phyloP scores from a whole-genome alignment of 345 rosid species.

The Eucalyptus microcorys region DNA sequence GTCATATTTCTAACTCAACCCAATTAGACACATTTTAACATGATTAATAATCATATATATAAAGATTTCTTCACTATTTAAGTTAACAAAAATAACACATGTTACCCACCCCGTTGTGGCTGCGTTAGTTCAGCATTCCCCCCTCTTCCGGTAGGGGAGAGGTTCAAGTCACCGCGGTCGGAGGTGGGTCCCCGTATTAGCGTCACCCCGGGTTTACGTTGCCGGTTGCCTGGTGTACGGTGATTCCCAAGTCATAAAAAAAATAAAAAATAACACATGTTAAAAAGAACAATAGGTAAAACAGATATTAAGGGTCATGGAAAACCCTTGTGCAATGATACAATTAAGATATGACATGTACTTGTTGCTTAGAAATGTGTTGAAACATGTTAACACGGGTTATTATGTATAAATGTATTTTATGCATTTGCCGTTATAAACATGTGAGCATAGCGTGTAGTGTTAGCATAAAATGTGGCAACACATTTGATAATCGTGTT shows the following conservation, averaged over 20 bases:
- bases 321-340: neutral
- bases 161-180: too few relatives aligned
- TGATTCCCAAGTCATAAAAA: too few relatives aligned
- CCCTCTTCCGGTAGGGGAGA: too few relatives aligned
- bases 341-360: neutral
- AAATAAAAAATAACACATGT: neutral
- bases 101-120: too few relatives aligned
- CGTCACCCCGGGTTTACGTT: too few relatives aligned
- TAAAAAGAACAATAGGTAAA: too few relatives aligned
- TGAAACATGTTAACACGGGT: accelerated
- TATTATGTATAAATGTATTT: neutral
- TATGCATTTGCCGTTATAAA: too few relatives aligned
- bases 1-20: neutral
- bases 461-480: accelerated
- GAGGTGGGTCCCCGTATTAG: too few relatives aligned
- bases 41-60: neutral
- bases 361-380: neutral
- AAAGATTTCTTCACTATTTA: neutral
- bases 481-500: neutral
- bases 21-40: neutral
- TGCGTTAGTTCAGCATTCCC: too few relatives aligned
- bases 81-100: neutral
- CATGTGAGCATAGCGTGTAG: neutral
- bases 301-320: neutral
- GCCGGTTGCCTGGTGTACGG: too few relatives aligned